Evolutionary conservation across 1,139 yeast species (phyloP).

Genomic region (Yamadazyma mexicana): DNA sequence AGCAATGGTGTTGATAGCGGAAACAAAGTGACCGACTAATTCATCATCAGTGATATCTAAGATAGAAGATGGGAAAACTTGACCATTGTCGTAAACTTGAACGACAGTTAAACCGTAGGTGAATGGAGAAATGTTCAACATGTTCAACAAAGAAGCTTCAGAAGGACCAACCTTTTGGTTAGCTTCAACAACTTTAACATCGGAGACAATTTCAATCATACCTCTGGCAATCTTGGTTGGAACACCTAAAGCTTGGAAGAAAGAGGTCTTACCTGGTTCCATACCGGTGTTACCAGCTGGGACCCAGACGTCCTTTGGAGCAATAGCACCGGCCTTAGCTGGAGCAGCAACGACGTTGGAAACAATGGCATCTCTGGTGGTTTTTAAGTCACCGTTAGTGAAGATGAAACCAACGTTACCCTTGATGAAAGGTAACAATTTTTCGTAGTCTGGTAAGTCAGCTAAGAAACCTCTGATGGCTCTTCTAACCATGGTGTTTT

Average conservation of each 20-base stretch:
- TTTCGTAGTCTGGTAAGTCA: slow-evolving; percentile 96
- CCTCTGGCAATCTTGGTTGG: slow-evolving; percentile 99
- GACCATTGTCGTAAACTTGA: slow-evolving; percentile 98
- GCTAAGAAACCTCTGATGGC: slow-evolving; percentile 94
- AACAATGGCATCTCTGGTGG: slow-evolving; percentile 82
- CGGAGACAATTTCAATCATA: slow-evolving; percentile 98
- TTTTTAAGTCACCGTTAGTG: slow-evolving; percentile 95
- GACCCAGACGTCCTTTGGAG: slow-evolving; percentile 96
- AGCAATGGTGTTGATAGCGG: slow-evolving; percentile 93
- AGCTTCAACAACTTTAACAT: slow-evolving; percentile 90
- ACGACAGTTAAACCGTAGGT: slow-evolving; percentile 96
- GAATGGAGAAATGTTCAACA: slow-evolving; percentile 99
- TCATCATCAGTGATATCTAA: slow-evolving; percentile 98
- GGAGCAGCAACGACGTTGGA: slow-evolving; percentile 99
- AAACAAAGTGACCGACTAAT: slow-evolving; percentile 86
- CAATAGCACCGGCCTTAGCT: slow-evolving; percentile 99
- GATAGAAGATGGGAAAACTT: slow-evolving; percentile 94
- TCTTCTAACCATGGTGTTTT: slow-evolving; percentile 99
- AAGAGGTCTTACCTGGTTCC: slow-evolving; percentile 99
- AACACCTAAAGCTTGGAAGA: slow-evolving; percentile 99
- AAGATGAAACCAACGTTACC: slow-evolving; percentile 99
- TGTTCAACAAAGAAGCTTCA: slow-evolving; percentile 97
- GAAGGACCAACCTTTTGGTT: slow-evolving; percentile 96
- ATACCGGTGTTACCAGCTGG: slow-evolving; percentile 99
- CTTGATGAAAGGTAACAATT: slow-evolving; percentile 87